Percentiles rank a stretch among this genome's conserved stretches.
Evolutionary conservation across 306 rosid species (phyloP).

Genomic region (Abrus pulchellus): DNA sequence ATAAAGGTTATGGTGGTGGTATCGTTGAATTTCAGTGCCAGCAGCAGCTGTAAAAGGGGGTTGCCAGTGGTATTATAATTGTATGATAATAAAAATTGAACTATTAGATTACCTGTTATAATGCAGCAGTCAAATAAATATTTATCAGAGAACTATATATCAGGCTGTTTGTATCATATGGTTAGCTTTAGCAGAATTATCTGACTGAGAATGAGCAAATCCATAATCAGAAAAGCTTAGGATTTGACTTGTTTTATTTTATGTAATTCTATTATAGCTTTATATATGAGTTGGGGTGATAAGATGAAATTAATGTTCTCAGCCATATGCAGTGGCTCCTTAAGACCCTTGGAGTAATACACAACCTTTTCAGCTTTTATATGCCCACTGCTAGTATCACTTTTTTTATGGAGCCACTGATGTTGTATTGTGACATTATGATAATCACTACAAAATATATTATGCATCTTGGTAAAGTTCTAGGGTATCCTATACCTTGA

Average conservation of each 20-base stretch:
- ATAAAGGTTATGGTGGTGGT: neutral
- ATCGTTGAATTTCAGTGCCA: slow-evolving; percentile 12
- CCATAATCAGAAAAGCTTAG: neutral
- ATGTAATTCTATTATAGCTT: slow-evolving; percentile 17
- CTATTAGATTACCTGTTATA: neutral
- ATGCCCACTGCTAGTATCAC: slow-evolving; percentile 9
- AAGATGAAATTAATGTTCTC: neutral
- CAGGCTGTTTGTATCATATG: neutral
- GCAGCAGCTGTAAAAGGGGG: neutral
- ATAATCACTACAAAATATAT: neutral
- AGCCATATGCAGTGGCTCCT: neutral
- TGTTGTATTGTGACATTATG: neutral
- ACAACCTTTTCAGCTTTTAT: neutral
- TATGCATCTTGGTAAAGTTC: slow-evolving; percentile 10
- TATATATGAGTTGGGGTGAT: slow-evolving; percentile 14
- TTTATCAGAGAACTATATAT: slow-evolving; percentile 22
- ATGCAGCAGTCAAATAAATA: neutral
- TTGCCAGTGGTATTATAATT: neutral
- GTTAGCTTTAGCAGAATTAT: slow-evolving; percentile 21
- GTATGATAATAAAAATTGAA: neutral
- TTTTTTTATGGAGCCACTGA: neutral
- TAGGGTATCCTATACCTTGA: slow-evolving; percentile 26
- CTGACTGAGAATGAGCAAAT: neutral
- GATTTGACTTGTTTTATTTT: slow-evolving; percentile 18
- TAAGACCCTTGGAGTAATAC: neutral